These are phyloP conservation scores for Didymella arachidicola DNA, from an alignment of 2,329 filamentous ascomycete genomes.

Conservation along the genomic window DNA sequence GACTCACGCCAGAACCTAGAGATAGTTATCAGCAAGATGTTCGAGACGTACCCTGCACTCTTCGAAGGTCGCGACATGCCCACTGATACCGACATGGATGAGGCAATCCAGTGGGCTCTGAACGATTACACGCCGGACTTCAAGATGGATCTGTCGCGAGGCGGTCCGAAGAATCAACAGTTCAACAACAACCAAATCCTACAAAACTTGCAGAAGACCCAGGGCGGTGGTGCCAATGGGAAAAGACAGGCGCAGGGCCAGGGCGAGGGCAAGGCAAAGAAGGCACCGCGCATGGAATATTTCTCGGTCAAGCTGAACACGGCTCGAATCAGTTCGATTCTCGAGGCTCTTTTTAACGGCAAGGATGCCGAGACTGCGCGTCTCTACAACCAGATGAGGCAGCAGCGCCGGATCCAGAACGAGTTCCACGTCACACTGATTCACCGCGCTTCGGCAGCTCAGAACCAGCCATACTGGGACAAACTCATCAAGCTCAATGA, in stretches of 20 bases:
- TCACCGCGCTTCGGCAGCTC: conserved; percentile 71
- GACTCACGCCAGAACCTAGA: conserved; percentile 89
- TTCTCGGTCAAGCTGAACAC: conserved; percentile 66
- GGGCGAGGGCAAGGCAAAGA: conserved; percentile 57
- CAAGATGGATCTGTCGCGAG: conserved; percentile 74
- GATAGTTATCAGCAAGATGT: conserved; percentile 73
- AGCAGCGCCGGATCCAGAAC: conserved; percentile 77
- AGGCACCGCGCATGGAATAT: conserved; percentile 66
- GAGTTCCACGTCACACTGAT: conserved; percentile 94
- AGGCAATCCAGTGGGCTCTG: conserved; percentile 77
- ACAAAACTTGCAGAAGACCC: conserved; percentile 41
- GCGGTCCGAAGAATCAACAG: conserved; percentile 30
- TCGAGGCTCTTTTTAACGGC: conserved; percentile 74
- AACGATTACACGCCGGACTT: conserved; percentile 79
- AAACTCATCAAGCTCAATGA: conserved; percentile 70
- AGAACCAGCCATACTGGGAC: conserved; percentile 76
- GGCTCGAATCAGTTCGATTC: conserved; percentile 61
- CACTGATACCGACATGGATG: conserved; percentile 75
- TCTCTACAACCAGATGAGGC: conserved; percentile 79
- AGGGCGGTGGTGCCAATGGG: conserved; percentile 15
- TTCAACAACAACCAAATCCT: conserved; percentile 50
- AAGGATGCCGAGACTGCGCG: conserved; percentile 62
- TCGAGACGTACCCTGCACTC: conserved; percentile 79
- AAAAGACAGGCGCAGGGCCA: conserved; percentile 33
- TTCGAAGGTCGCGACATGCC: conserved; percentile 70